These are phyloP conservation scores for Deinandra increscens DNA, from an alignment of 129 eudicot genomes.

Conservation along the genomic window DNA sequence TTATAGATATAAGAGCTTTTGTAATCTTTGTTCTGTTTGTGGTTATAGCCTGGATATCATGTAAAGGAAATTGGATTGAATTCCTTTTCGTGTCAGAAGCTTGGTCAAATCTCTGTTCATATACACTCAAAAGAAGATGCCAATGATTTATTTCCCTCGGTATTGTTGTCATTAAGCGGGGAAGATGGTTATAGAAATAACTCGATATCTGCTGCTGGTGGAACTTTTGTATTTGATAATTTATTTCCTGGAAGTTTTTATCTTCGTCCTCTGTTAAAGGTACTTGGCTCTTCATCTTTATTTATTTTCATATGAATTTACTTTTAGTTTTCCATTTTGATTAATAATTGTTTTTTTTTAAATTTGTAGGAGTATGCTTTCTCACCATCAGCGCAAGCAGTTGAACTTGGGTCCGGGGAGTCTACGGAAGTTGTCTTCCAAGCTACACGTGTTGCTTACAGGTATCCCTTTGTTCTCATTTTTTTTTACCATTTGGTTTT, in stretches of 20 bases:
- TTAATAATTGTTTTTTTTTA: conserved; percentile 3
- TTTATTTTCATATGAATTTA: background rate
- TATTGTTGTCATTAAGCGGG: conserved; percentile 84
- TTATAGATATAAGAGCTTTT: conserved; percentile 12
- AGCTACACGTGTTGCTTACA: conserved; percentile 97
- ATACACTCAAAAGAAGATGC: conserved; percentile 65
- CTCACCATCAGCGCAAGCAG: conserved; percentile 84
- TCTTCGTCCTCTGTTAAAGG: conserved; percentile 96
- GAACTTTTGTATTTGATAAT: conserved; percentile 63
- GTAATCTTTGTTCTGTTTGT: background rate
- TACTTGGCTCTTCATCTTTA: conserved; percentile 22
- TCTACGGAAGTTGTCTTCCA: conserved; percentile 79
- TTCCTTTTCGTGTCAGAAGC: conserved; percentile 97
- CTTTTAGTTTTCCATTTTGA: background rate
- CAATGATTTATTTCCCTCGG: conserved; percentile 80
- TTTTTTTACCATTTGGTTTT: background rate
- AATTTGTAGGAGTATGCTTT: conserved; percentile 84
- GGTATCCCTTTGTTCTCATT: conserved; percentile 41
- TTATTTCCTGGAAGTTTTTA: conserved; percentile 97
- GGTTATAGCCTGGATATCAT: conserved; percentile 73
- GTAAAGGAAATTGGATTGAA: conserved; percentile 69
- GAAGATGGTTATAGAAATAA: conserved; percentile 99
- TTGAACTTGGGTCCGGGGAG: conserved; percentile 97
- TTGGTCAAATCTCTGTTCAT: conserved; percentile 79
- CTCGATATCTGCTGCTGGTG: conserved; percentile 83